Base-by-base conservation (phyloP, 768 basidiomycete genomes). In the Punctularia strigosozonata region DNA sequence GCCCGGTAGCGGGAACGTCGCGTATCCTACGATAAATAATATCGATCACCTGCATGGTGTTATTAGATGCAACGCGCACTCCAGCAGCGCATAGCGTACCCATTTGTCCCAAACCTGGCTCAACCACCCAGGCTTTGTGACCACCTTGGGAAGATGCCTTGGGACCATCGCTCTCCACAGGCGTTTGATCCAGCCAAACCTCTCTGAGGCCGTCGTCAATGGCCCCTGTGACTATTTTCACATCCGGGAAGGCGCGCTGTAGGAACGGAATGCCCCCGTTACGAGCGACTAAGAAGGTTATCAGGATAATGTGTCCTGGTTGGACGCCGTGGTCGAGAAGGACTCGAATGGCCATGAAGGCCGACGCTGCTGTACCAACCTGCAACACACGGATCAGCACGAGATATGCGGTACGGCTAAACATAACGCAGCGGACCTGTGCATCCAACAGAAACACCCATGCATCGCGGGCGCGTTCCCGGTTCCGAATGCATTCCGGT, bases 301-400 rank as follows among this genome's bases (percentile, higher is more conserved):
- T 75, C 51, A 92, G 92, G 41, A 95, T 76, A 47, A 95, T 92
- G 49, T 74, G 77, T 43, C 82, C 76, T 56, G 90, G 75, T 40
- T 57, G 71, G 14, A 94, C 79, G 10, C 94, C 90, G 48, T 99
- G 94, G 54, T 99, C 94, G 14, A 98, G 69, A 7, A 97, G 64
- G 8, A 94, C 74, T 21, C 94, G 82, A 44, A 99, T 86, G 0
- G 91, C 82, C 94, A 98, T 97, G 57, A 97, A 85, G 15, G 81
- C 80, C 3, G 87, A 77, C 1, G 92, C 91, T 4, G 81, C 94
- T 0, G 94, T 97, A 5, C 88, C 90, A 55, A 98, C 89, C 80
- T 94, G 46, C 25, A 12, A 15, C 6, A 30, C 12, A 31, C 25
- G 18, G 24, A 10, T 6, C 14, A 14, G 20, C 10, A 31, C 36